Base-by-base conservation (phyloP, 129 eudicot species). In the Dittrichia graveolens region DNA sequence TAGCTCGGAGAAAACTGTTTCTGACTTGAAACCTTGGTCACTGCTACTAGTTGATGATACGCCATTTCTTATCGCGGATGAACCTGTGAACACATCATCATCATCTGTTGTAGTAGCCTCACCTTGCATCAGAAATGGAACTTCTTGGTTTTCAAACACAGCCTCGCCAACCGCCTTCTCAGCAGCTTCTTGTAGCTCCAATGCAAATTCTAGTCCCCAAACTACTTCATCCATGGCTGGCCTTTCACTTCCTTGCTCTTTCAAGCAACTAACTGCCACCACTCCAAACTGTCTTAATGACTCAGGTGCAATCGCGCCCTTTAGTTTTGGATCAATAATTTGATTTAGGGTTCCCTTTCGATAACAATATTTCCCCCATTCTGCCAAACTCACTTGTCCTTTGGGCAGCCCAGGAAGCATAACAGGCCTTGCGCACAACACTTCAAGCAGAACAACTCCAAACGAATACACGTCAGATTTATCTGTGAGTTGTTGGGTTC, bases 401-500 rank as follows among this genome's bases (percentile, higher is more conserved):
- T 75, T 61, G 0, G 77, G 58, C 45, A 75, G 3, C 14, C 5
- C 31, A 0, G 50, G 78, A 15, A 53, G 13, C 4, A 78, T 44
- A 13, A 74, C 77, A 3, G 82, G 65, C 19, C 86, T 72, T 45
- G 76, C 81, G 14, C 89, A 85, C 73, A 85, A 54, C 16, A 82
- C 84, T 57, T 85, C 86, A 14, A 84, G 55, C 16, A 84, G 49
- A 18, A 84, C 89, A 39, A 84, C 85, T 4, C 89, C 85, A 66
- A 84, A 85, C 0, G 89, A 81, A 71, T 85, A 85, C 13, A 85
- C 89, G 18, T 85, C 85, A 7, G 88, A 73, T 8, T 81, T 70
- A 2, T 48, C 82, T 1, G 82, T 81, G 11, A 81, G 49, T 53
- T 57, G 75, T 65, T 71, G 70, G 16, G 46, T 41, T 38, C 44